Evolutionary conservation across 2,329 filamentous ascomycete species (phyloP).

Genomic region (Dactylellina cionopaga): DNA sequence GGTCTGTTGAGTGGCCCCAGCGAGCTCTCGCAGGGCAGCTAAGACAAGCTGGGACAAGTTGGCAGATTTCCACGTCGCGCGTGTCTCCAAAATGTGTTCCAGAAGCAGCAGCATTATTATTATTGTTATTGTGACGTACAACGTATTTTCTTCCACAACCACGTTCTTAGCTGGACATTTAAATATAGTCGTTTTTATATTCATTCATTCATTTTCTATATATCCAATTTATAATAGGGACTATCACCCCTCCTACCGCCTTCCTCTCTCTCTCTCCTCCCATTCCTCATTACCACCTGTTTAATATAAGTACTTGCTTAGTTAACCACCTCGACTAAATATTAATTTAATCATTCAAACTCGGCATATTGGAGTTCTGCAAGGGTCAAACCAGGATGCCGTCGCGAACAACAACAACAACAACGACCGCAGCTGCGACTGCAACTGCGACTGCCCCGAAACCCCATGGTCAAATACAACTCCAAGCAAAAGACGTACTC

Average conservation of each 20-base stretch:
- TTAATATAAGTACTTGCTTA: not conserved
- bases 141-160: no score
- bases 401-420: constrained; percentile 34
- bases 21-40: constrained; percentile 15
- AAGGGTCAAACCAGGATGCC: constrained; percentile 26
- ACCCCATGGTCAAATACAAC: constrained; percentile 17
- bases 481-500: constrained; percentile 9
- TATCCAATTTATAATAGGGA: constrained; percentile 16
- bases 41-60: constrained; percentile 5
- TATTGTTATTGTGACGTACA: not conserved
- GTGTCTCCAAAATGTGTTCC: constrained; percentile 20
- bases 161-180: no score
- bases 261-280: not conserved
- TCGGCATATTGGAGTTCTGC: not conserved
- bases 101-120: not conserved
- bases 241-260: not conserved
- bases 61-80: constrained; percentile 42
- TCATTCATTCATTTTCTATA: not conserved
- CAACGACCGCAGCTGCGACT: not conserved
- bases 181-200: no score
- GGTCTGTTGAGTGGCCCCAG: constrained; percentile 23
- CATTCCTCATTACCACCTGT: not conserved
- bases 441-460: constrained; percentile 24
- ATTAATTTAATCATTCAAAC: not conserved
- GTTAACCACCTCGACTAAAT: no score